Evolutionary conservation across 2,329 filamentous ascomycete genomes (phyloP).

Genomic region (Phialocephala sp.): DNA sequence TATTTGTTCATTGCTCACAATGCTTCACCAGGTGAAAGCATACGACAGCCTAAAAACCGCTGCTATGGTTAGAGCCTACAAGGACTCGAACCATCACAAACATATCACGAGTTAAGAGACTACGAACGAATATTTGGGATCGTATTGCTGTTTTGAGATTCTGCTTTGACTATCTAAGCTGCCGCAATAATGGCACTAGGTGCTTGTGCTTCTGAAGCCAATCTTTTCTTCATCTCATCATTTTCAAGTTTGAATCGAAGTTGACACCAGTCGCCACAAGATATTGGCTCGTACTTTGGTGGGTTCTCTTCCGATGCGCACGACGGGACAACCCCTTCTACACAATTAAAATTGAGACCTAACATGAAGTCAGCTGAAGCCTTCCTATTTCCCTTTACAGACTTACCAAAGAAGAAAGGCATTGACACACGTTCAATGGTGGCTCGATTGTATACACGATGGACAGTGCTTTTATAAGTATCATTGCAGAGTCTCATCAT

Average conservation of each 20-base stretch:
- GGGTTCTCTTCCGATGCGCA: constrained; percentile 53
- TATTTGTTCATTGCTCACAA: not conserved
- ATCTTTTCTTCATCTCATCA: constrained; percentile 37
- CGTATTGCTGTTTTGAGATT: not conserved
- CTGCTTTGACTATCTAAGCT: constrained; percentile 21
- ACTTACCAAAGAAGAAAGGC: constrained; percentile 60
- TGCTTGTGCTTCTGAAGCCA: constrained; percentile 28
- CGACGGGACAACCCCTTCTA: constrained; percentile 54
- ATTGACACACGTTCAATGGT: constrained; percentile 54
- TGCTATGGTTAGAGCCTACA: not conserved
- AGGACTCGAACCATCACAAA: not conserved
- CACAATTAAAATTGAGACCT: constrained; percentile 58
- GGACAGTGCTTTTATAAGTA: constrained; percentile 56
- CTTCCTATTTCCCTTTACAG: not conserved
- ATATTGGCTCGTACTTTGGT: constrained; percentile 57
- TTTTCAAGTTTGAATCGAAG: constrained; percentile 40
- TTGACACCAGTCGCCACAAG: constrained; percentile 52
- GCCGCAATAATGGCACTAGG: constrained; percentile 38
- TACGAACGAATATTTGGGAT: constrained; percentile 9
- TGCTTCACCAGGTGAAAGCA: not conserved
- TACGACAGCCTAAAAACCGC: not conserved
- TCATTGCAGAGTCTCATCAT: constrained; percentile 58
- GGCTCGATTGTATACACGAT: constrained; percentile 54
- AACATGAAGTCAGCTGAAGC: not conserved
- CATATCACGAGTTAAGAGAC: not conserved